Conservation (phyloP, 352 stramenopile species). For the Phytophthora citrophthora region DNA sequence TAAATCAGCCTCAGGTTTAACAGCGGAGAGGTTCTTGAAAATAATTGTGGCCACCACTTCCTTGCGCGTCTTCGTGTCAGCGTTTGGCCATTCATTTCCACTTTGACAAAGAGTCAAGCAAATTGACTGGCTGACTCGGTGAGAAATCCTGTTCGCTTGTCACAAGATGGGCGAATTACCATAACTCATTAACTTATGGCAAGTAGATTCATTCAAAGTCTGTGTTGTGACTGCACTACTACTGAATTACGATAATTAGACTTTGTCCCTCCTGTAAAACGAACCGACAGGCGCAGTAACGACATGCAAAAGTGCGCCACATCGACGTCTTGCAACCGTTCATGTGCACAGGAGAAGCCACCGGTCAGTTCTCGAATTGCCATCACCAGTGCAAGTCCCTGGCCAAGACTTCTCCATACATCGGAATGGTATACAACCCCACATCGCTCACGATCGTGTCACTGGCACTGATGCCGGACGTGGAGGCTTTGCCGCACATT, state of each 20-base stretch:
- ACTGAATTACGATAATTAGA: too few relatives aligned
- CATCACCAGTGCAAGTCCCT: not conserved
- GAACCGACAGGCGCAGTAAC: constrained; percentile 20
- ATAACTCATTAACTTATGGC: too few relatives aligned
- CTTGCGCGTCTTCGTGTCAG: too few relatives aligned
- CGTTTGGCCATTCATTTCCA: too few relatives aligned
- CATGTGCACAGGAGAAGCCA: constrained; percentile 5
- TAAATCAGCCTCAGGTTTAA: not conserved
- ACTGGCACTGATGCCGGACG: not conserved
- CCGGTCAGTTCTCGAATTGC: constrained; percentile 7
- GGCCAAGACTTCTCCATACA: not conserved
- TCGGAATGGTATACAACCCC: constrained; percentile 3
- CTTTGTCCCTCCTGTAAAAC: constrained; percentile 5
- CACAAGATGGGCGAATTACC: too few relatives aligned
- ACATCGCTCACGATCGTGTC: constrained; percentile 18
- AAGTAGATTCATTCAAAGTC: too few relatives aligned
- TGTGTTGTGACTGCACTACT: too few relatives aligned
- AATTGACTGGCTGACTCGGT: too few relatives aligned
- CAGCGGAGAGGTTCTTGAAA: not conserved
- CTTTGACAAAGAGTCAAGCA: too few relatives aligned
- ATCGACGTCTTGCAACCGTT: constrained; percentile 5
- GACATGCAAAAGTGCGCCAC: constrained; percentile 4
- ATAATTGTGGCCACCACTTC: too few relatives aligned
- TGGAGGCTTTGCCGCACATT: constrained; percentile 14
- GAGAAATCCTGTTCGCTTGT: too few relatives aligned